Percentiles rank a stretch among this genome's conserved stretches.
Evolutionary conservation across 2,329 filamentous ascomycete genomes (phyloP).

Genomic region (Rhexocercosporidium sp.): DNA sequence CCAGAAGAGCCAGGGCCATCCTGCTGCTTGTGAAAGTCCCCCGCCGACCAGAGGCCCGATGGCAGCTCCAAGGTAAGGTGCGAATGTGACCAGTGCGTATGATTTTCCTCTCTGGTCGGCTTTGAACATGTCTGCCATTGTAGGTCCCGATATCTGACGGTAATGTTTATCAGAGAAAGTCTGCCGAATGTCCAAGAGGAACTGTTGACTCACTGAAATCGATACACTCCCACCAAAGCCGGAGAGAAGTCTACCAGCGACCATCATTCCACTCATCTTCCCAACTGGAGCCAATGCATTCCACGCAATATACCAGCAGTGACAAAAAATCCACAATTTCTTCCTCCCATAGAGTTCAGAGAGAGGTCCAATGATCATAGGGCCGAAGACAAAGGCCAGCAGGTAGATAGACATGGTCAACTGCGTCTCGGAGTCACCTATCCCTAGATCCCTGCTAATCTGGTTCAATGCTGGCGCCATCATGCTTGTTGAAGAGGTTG

Average conservation of each 20-base stretch:
- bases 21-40: constrained; percentile 49
- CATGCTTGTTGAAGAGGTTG: constrained; percentile 56
- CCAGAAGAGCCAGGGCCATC: constrained; percentile 61
- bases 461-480: constrained; percentile 55
- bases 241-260: constrained; percentile 50
- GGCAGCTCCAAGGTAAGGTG: constrained; percentile 66
- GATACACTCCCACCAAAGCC: constrained; percentile 52
- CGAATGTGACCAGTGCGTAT: constrained; percentile 46
- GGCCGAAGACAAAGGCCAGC: constrained; percentile 55
- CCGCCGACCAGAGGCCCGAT: constrained; percentile 47
- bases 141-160: not conserved
- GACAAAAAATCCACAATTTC: constrained; percentile 48
- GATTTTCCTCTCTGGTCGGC: constrained; percentile 48
- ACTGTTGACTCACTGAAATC: constrained; percentile 47
- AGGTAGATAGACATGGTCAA: constrained; percentile 48
- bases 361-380: constrained; percentile 51
- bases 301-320: constrained; percentile 57
- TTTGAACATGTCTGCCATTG: constrained; percentile 15
- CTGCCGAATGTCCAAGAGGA: not conserved
- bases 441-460: constrained; percentile 55
- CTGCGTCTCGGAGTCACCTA: constrained; percentile 51
- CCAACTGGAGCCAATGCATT: constrained; percentile 55
- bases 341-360: constrained; percentile 53
- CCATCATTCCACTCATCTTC: constrained; percentile 46
- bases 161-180: not conserved